phyloP scores from a whole-genome alignment of 2,329 filamentous ascomycete genomes.

The Lachnellula cervina region DNA sequence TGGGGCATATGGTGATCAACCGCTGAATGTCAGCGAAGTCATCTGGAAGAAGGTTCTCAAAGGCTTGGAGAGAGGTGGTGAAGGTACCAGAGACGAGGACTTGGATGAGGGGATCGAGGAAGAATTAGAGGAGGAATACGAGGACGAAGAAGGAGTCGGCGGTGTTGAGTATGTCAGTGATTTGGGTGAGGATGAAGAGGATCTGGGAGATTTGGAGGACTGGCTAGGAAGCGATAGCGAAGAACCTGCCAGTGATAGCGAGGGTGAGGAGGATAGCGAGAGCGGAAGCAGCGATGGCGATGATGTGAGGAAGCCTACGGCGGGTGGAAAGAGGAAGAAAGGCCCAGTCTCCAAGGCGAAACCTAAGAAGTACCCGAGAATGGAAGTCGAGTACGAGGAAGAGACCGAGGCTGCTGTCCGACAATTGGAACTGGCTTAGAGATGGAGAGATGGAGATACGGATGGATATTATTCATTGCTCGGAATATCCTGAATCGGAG shows the following conservation, averaged over 20 bases:
- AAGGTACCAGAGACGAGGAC: conserved; percentile 79
- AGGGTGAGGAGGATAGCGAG: conserved; percentile 41
- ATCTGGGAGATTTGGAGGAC: conserved; percentile 78
- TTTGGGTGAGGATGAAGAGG: conserved; percentile 77
- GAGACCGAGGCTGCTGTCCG: conserved; percentile 48
- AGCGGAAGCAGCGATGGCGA: conserved; percentile 48
- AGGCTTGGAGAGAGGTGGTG: conserved; percentile 81
- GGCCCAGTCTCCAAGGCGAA: conserved; percentile 28
- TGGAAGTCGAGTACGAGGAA: conserved; percentile 75
- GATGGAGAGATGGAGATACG: background rate
- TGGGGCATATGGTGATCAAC: conserved; percentile 90
- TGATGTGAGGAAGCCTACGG: conserved; percentile 52
- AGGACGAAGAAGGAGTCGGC: conserved; percentile 61
- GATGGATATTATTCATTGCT: conserved; percentile 15
- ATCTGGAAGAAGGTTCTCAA: conserved; percentile 97
- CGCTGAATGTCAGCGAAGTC: conserved; percentile 87
- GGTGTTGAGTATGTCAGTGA: conserved; percentile 93
- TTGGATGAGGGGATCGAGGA: conserved; percentile 82
- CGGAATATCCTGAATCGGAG: conserved; percentile 1
- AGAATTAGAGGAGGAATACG: conserved; percentile 61
- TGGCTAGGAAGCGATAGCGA: conserved; percentile 68
- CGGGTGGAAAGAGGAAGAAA: conserved; percentile 47
- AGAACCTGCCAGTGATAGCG: conserved; percentile 48
- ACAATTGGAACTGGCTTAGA: conserved; percentile 8
- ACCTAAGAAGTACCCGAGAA: conserved; percentile 39